Conservation (phyloP, 202 grass and related monocot species). For the Bolboschoenoplectus hybrid region DNA sequence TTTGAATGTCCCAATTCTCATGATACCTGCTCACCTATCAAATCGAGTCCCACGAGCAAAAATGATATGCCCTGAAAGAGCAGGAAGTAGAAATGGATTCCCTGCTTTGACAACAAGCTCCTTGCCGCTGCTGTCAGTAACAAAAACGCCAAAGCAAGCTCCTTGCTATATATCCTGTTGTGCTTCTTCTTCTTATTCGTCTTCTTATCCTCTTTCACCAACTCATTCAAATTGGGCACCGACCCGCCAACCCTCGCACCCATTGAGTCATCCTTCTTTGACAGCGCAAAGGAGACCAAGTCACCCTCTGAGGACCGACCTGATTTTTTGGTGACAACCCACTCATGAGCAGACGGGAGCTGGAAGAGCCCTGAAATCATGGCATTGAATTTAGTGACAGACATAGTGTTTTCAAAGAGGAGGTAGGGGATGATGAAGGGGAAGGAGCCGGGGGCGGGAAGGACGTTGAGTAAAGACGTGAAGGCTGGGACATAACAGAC, state of each 20-base stretch:
- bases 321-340: conserved; percentile 90
- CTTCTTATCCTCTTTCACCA: conserved; percentile 48
- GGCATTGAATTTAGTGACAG: conserved; percentile 81
- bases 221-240: conserved; percentile 57
- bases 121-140: conserved; percentile 65
- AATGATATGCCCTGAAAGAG: conserved; percentile 82
- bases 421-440: conserved; percentile 79
- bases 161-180: conserved; percentile 79
- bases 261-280: conserved; percentile 34
- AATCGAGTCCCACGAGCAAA: conserved; percentile 72
- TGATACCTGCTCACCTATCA: conserved; percentile 74
- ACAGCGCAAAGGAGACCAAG: conserved; percentile 41
- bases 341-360: conserved; percentile 65
- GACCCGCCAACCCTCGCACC: conserved; percentile 45
- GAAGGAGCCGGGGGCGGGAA: conserved; percentile 58
- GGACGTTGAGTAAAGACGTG: conserved; percentile 74
- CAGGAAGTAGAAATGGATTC: conserved; percentile 92
- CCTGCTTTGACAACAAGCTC: conserved; percentile 71
- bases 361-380: conserved; percentile 84
- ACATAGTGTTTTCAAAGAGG: conserved; percentile 93
- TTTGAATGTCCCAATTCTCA: conserved; percentile 31
- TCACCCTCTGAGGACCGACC: conserved; percentile 61
- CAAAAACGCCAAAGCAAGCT: conserved; percentile 66
- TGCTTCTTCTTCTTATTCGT: conserved; percentile 52
- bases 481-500: conserved; percentile 74